phyloP scores from a whole-genome alignment of 106 monocot species.

The Phalaenopsis equestris region DNA sequence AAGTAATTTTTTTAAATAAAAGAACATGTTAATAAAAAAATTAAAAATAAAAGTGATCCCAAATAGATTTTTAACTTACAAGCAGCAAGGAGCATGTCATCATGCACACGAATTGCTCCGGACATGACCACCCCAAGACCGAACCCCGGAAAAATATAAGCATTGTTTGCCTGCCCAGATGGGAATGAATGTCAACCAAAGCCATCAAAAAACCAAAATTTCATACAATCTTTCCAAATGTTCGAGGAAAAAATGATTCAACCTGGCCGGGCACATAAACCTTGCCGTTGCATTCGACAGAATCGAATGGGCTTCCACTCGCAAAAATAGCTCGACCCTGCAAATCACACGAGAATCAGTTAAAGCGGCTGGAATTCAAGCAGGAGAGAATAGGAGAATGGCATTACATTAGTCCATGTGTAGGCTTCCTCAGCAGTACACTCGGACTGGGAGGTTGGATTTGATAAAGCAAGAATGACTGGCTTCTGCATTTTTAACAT shows the following conservation, averaged over 20 bases:
- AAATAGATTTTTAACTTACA: constrained; percentile 29
- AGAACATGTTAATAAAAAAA: too few relatives aligned
- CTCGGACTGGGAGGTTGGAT: constrained; percentile 74
- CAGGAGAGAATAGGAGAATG: not conserved
- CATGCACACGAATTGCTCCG: constrained; percentile 67
- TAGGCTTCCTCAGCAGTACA: constrained; percentile 79
- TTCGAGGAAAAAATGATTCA: not conserved
- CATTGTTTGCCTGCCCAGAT: constrained; percentile 65
- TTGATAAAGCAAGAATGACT: constrained; percentile 55
- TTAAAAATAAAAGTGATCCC: too few relatives aligned
- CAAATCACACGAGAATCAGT: not conserved
- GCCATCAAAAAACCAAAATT: not conserved
- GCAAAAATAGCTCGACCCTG: constrained; percentile 85
- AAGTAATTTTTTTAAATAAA: too few relatives aligned
- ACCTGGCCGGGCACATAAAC: constrained; percentile 68
- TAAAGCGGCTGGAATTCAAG: not conserved
- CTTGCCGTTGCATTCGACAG: constrained; percentile 58
- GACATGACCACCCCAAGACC: constrained; percentile 80
- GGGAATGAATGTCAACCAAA: not conserved
- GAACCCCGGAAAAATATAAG: constrained; percentile 86
- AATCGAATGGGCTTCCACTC: constrained; percentile 84
- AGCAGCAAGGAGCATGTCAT: constrained; percentile 83
- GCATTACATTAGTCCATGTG: constrained; percentile 48
- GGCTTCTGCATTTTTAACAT: constrained; percentile 45
- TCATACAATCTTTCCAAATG: not conserved